Base-by-base conservation (phyloP, 495 filamentous ascomycete genomes). In the Chaetomium tenue region DNA sequence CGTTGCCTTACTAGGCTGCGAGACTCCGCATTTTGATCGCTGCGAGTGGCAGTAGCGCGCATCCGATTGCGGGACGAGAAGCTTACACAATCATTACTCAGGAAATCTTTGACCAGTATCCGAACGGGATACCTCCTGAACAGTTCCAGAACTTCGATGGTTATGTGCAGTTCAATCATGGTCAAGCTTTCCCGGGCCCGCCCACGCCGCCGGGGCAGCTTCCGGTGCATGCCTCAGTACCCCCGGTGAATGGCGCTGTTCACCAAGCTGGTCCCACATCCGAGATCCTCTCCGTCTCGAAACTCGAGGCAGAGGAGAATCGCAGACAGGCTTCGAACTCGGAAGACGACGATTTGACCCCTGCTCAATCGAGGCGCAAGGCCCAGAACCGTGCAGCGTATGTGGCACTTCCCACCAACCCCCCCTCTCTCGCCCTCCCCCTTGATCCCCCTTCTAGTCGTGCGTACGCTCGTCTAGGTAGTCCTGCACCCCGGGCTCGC, bases 381-480 rank as follows among this genome's bases (percentile, higher is more conserved):
- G 93, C 91, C 54, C 93, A 98, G 78, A 98, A 98, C 66, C 83
- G 94, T 73, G 92, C 93, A 77, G 93, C 93, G 93, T 98, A 88
- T 73, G 91, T 87, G 66, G 40, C 40, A 44, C 13, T 2, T 44
- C 40, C 40, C 13, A 15, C 40, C 15, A 9, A 5, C 9, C 40
- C 40, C 13, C 40, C 13, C 40, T 18, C 39, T 18, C 40, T 18
- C 40, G 13, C 40, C 1, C 13, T 15, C 6, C 56, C 16, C 15
- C 28, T 42, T 2, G 20, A 40, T 33, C 33, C 11, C 0, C n/a
- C 30, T 5, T 20, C 46, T 4, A 4, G 30, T 28, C 28, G 20
- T n/a, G n/a, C 26, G 22, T 23, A 8, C 8, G 2, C 8, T 60
- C 20, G 18, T 11, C 25, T 60, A 22, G 20, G 20, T 60, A 22